Percentiles rank a stretch among this genome's conserved stretches.
Evolutionary conservation across 1,284 basidiomycete species (phyloP).

Genomic region (Microbotryum saponariae): DNA sequence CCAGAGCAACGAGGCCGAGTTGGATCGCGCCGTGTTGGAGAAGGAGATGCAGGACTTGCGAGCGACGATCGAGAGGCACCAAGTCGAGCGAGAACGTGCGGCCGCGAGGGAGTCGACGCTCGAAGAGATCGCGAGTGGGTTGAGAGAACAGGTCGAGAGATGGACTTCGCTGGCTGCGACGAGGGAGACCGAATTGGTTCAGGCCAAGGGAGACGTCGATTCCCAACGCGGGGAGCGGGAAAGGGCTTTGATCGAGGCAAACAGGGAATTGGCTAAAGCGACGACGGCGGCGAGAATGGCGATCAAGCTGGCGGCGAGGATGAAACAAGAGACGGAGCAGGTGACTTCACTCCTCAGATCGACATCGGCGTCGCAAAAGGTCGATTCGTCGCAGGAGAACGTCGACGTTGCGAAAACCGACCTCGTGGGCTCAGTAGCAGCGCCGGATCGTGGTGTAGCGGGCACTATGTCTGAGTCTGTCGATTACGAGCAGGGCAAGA

Average conservation of each 20-base stretch:
- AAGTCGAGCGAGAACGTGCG: conserved; percentile 53
- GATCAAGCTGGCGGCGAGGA: conserved; percentile 13
- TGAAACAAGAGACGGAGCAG: conserved; percentile 17
- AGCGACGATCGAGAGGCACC: conserved; percentile 50
- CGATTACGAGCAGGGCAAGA: conserved; percentile 54
- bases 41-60: conserved; percentile 44
- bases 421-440: neutral
- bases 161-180: conserved; percentile 53
- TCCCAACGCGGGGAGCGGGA: conserved; percentile 60
- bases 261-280: conserved; percentile 56
- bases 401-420: conserved; percentile 51
- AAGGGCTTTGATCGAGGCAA: conserved; percentile 59
- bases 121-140: conserved; percentile 56
- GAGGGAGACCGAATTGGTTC: conserved; percentile 55
- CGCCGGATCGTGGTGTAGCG: conserved; percentile 2
- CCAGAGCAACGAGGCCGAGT: conserved; percentile 45
- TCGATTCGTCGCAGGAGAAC: conserved; percentile 50
- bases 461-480: neutral
- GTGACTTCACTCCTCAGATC: conserved; percentile 13
- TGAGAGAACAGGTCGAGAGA: conserved; percentile 58
- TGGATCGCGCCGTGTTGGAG: conserved; percentile 40
- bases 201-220: conserved; percentile 55
- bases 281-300: conserved; percentile 13
- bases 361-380: conserved; percentile 4
- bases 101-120: conserved; percentile 55